Evolutionary conservation across 208 protist species (phyloP).

Genomic region (Wallacemonas sp.): DNA sequence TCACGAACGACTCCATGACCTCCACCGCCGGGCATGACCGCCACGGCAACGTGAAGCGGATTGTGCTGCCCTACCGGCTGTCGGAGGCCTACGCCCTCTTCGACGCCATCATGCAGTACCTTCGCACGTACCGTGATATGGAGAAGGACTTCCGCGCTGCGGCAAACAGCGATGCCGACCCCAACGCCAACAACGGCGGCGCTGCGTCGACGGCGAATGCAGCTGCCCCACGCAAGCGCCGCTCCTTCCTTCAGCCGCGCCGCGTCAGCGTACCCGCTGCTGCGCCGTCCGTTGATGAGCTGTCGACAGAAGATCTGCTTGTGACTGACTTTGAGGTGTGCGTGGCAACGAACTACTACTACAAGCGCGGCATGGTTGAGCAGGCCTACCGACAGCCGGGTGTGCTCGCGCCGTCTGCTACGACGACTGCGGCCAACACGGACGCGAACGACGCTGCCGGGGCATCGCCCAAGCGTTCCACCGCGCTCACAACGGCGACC

Average conservation of each 20-base stretch:
- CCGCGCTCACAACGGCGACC: too few relatives aligned
- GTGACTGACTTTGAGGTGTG: constrained; percentile 52
- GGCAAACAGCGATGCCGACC: constrained; percentile 6
- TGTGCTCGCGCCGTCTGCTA: too few relatives aligned
- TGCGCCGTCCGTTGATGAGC: neutral
- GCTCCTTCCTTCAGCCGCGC: constrained; percentile 9
- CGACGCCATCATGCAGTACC: constrained; percentile 58
- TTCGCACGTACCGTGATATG: constrained; percentile 31
- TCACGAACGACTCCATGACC: neutral
- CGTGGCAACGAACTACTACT: constrained; percentile 68
- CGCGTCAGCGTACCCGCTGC: neutral
- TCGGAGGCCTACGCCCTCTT: constrained; percentile 57
- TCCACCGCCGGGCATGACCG: neutral
- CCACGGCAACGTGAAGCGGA: constrained; percentile 1
- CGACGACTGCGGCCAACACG: constrained; percentile 3
- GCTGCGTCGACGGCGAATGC: neutral
- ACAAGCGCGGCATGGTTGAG: constrained; percentile 41
- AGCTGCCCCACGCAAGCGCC: neutral
- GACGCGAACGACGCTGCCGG: neutral
- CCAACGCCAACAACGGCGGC: neutral
- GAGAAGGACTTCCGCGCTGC: constrained; percentile 20
- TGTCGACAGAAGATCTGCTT: constrained; percentile 1
- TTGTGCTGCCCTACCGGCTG: constrained; percentile 32
- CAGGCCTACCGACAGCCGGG: constrained; percentile 14
- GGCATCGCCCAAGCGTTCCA: too few relatives aligned